Percentiles rank a stretch among this genome's conserved stretches.
These are phyloP conservation scores for Erodium trifolium DNA, from an alignment of 441 rosid genomes.

Conservation along the genomic window DNA sequence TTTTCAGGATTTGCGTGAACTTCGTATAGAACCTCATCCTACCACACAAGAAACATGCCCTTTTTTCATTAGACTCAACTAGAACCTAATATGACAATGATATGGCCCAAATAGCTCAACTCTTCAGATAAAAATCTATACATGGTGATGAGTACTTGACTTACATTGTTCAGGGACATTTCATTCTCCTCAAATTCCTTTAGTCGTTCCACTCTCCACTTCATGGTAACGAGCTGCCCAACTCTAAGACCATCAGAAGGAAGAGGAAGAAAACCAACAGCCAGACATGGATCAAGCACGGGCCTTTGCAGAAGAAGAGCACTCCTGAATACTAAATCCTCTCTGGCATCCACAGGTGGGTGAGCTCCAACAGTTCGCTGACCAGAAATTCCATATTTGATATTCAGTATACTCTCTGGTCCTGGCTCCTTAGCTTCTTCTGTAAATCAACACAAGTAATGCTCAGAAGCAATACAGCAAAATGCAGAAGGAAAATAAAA, in stretches of 20 bases:
- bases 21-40: slow-evolving; percentile 88
- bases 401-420: slow-evolving; percentile 67
- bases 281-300: slow-evolving; percentile 84
- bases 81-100: too few species aligned
- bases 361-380: slow-evolving; percentile 79
- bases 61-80: too few species aligned
- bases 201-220: slow-evolving; percentile 92
- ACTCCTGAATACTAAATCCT: slow-evolving; percentile 71
- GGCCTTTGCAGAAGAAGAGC: slow-evolving; percentile 75
- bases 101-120: too few species aligned
- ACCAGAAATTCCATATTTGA: slow-evolving; percentile 73
- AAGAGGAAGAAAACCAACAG: slow-evolving; percentile 91
- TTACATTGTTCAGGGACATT: slow-evolving; percentile 37
- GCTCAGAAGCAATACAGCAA: background rate
- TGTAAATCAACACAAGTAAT: slow-evolving; percentile 22
- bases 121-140: too few species aligned
- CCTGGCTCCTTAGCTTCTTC: slow-evolving; percentile 24
- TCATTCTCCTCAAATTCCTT: slow-evolving; percentile 48
- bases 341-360: slow-evolving; percentile 47
- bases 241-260: slow-evolving; percentile 74
- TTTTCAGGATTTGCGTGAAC: slow-evolving; percentile 62
- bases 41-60: slow-evolving; percentile 12
- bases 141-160: slow-evolving; percentile 19
- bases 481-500: background rate
- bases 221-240: slow-evolving; percentile 77